A percentile compares a stretch with the other conserved stretches of the same genome.
Conservation (phyloP, 306 rosid genomes). For the Vigna hirtella region DNA sequence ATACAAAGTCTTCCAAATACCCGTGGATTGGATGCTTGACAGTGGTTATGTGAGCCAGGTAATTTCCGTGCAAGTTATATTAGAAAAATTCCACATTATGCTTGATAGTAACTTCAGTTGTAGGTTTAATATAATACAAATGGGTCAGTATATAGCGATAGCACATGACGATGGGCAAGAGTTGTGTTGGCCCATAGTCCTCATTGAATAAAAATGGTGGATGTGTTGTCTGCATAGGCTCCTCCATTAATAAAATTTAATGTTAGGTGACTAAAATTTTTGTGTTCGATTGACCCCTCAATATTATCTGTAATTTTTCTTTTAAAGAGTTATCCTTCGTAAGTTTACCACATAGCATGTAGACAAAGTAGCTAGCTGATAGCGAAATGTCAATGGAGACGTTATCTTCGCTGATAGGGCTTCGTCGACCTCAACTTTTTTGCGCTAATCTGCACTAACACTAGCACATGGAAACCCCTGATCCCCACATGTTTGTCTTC, state of each 20-base stretch:
- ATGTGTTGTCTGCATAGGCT: background rate
- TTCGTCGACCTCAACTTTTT: slow-evolving; percentile 41
- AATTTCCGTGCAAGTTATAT: slow-evolving; percentile 31
- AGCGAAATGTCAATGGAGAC: slow-evolving; percentile 58
- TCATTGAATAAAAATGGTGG: slow-evolving; percentile 3
- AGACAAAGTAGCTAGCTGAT: slow-evolving; percentile 43
- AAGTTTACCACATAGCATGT: background rate
- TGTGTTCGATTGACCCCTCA: background rate
- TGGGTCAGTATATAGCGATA: background rate
- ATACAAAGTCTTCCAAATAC: slow-evolving; percentile 82
- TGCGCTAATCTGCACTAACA: slow-evolving; percentile 53
- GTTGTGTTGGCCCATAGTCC: background rate
- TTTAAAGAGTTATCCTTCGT: slow-evolving; percentile 2
- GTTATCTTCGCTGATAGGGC: slow-evolving; percentile 40
- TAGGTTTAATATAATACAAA: background rate
- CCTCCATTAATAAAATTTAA: background rate
- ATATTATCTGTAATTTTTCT: background rate
- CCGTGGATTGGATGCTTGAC: slow-evolving; percentile 97
- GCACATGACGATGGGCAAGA: background rate
- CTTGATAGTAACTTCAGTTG: background rate
- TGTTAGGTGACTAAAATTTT: background rate
- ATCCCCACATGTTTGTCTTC: slow-evolving; percentile 54
- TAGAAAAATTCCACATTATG: background rate
- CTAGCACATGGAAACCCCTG: slow-evolving; percentile 57
- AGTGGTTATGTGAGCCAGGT: slow-evolving; percentile 85